Conservation (phyloP, 352 stramenopile species). For the Globisporangium abappressorium region DNA sequence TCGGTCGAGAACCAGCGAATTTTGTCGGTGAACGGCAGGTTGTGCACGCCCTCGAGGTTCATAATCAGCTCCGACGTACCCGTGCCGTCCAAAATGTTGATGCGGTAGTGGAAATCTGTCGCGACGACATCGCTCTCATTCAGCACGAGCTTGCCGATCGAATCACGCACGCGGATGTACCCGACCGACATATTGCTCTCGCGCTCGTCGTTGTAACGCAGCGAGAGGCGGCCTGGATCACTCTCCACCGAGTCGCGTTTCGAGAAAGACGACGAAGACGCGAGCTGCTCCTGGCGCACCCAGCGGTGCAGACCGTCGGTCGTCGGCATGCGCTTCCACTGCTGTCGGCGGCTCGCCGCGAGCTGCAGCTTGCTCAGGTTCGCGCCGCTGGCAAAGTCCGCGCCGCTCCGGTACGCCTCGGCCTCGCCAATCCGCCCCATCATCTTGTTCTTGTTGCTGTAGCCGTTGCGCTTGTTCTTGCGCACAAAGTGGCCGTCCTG, state of each 20-base stretch:
- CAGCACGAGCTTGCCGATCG: conserved; percentile 59
- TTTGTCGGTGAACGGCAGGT: conserved; percentile 74
- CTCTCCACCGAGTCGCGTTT: conserved; percentile 57
- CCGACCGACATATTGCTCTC: conserved; percentile 66
- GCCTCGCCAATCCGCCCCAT: conserved; percentile 47
- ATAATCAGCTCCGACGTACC: conserved; percentile 79
- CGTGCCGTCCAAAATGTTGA: conserved; percentile 72
- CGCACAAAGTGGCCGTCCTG: conserved; percentile 42
- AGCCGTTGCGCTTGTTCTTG: conserved; percentile 29
- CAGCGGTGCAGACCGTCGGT: conserved; percentile 71
- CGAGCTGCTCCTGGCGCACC: conserved; percentile 41
- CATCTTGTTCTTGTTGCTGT: conserved; percentile 28
- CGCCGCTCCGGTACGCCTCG: conserved; percentile 32
- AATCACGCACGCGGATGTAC: conserved; percentile 80
- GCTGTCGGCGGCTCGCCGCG: conserved; percentile 58
- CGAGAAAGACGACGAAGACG: conserved; percentile 6
- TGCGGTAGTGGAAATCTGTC: conserved; percentile 78
- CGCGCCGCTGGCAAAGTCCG: conserved; percentile 3
- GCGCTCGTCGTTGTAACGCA: conserved; percentile 46
- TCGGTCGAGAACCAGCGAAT: conserved; percentile 84
- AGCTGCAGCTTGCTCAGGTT: conserved; percentile 77
- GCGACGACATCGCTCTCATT: conserved; percentile 80
- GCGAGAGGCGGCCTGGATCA: conserved; percentile 38
- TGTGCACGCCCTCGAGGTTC: conserved; percentile 80
- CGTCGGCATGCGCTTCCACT: conserved; percentile 79